Percentiles rank a stretch among this genome's conserved stretches.
Conservation (phyloP, 257 asterid genomes). For the Eustoma russellianum region DNA sequence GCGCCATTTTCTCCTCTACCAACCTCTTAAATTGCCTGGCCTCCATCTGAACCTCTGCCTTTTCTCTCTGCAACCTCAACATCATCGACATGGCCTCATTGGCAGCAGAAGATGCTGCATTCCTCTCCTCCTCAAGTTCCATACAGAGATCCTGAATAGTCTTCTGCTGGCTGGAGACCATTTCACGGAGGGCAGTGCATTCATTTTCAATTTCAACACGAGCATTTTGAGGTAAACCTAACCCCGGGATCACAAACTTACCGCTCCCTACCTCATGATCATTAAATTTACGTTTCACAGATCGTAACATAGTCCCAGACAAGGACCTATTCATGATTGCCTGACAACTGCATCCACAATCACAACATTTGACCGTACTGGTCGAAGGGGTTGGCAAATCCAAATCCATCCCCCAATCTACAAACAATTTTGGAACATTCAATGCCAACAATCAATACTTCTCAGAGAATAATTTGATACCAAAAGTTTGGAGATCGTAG, state of each 20-base stretch:
- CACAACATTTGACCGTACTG: constrained; percentile 49
- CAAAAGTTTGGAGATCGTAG: too few species aligned
- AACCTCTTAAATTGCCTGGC: constrained; percentile 77
- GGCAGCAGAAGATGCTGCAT: constrained; percentile 88
- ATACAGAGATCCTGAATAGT: constrained; percentile 53
- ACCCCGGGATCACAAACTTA: constrained; percentile 33
- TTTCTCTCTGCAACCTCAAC: constrained; percentile 86
- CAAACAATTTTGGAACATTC: constrained; percentile 6
- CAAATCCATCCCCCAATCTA: constrained; percentile 49
- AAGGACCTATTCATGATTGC: constrained; percentile 32
- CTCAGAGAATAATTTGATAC: neutral
- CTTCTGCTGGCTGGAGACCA: constrained; percentile 65
- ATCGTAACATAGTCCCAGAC: constrained; percentile 46
- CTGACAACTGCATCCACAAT: constrained; percentile 62
- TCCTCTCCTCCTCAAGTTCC: constrained; percentile 97
- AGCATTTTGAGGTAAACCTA: constrained; percentile 45
- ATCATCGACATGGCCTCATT: constrained; percentile 98
- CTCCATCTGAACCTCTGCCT: constrained; percentile 91
- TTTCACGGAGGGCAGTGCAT: constrained; percentile 69
- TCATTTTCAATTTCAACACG: constrained; percentile 76
- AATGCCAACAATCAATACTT: neutral
- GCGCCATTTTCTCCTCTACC: constrained; percentile 90
- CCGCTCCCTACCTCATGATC: constrained; percentile 37
- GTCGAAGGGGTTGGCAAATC: constrained; percentile 30
- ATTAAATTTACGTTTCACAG: constrained; percentile 65